These are phyloP conservation scores for Camelina laxa DNA, from an alignment of 345 rosid species.

Conservation along the genomic window DNA sequence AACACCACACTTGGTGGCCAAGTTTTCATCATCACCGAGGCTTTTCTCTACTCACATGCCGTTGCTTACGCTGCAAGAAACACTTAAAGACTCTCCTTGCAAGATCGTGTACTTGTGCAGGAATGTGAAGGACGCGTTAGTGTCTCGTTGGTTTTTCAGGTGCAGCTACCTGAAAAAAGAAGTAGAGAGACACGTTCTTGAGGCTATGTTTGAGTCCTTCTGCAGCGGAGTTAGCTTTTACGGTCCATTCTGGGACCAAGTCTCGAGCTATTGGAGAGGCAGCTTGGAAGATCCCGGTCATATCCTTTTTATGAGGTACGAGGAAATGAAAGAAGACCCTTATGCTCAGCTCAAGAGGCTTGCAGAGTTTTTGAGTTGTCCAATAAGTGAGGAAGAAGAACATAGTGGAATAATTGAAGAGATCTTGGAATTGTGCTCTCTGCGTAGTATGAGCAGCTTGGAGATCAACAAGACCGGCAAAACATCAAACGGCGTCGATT, in stretches of 20 bases:
- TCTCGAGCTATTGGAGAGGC: background rate
- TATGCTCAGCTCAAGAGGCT: no score
- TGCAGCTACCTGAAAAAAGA: no score
- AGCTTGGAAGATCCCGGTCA: no score
- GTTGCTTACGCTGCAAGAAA: background rate
- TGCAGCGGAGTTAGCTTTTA: background rate
- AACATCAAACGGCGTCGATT: no score
- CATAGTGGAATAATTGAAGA: no score
- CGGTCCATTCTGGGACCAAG: background rate
- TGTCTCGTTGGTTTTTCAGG: background rate
- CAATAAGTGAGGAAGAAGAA: no score
- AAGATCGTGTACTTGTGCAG: conserved; percentile 40
- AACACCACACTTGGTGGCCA: conserved; percentile 36
- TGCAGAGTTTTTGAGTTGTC: no score
- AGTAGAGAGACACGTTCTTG: background rate
- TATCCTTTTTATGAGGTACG: no score
- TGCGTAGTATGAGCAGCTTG: no score
- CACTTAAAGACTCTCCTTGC: conserved; percentile 28
- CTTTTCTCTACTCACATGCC: conserved; percentile 31
- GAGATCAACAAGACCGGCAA: no score
- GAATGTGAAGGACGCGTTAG: background rate
- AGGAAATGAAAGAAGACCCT: no score
- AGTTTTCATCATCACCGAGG: background rate
- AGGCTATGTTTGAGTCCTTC: background rate
- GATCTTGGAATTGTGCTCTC: no score